These are phyloP conservation scores for Saccharomycopsis guyanensis DNA, from an alignment of 805 yeast species.

Conservation along the genomic window DNA sequence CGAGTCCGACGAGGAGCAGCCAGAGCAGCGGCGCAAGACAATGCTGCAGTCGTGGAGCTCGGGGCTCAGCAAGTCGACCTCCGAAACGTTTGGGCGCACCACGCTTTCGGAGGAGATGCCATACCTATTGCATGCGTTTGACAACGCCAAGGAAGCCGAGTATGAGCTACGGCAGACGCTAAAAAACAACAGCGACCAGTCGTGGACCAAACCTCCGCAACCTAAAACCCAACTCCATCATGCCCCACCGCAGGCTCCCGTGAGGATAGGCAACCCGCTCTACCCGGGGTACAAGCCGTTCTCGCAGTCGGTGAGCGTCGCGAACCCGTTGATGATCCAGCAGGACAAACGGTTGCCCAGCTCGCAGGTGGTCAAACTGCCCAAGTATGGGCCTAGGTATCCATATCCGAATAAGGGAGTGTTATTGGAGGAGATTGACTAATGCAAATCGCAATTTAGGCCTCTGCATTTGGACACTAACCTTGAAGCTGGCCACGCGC, in stretches of 20 bases:
- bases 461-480: not conserved
- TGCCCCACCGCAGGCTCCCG: not conserved
- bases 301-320: not conserved
- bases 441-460: not conserved
- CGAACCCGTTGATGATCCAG: not conserved
- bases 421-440: not conserved
- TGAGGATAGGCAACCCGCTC: not conserved
- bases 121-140: slow-evolving; percentile 56
- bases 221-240: not conserved
- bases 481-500: not conserved
- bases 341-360: too few species aligned
- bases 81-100: slow-evolving; percentile 36
- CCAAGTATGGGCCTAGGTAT: not conserved
- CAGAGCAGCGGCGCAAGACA: not conserved
- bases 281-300: not conserved
- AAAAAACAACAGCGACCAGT: not conserved
- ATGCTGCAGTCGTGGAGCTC: not conserved
- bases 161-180: slow-evolving; percentile 33
- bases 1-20: slow-evolving; percentile 11
- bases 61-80: slow-evolving; percentile 22
- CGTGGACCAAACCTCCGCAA: not conserved
- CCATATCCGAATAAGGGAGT: not conserved
- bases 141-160: slow-evolving; percentile 51
- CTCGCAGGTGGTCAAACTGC: not conserved
- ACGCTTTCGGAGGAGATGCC: slow-evolving; percentile 61